Evolutionary conservation across 352 stramenopile genomes (phyloP), one percentile per base, ranked within the genome.

Genomic region (Globisporangium cederbergense): DNA sequence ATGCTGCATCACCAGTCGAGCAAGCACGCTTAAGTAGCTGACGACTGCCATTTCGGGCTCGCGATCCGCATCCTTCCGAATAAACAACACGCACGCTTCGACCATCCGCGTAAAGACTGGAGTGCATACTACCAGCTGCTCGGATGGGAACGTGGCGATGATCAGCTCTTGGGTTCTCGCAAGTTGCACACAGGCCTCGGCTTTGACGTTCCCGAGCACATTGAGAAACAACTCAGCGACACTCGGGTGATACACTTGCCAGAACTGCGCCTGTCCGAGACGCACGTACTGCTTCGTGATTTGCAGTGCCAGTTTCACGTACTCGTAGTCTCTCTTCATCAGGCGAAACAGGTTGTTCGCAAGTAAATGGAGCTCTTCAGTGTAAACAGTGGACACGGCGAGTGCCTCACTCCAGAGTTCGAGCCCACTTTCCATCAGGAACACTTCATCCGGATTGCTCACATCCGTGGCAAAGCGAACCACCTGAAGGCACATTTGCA

Each of bases 361-460:
- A 0, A 94, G 77, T 20, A 69, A 13, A 49, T 95, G 86, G 1
- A 95, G 75, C 49, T 86, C 74, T 59, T 89, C 77, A 0, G 74
- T 84, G 72, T 96, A 95, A 14, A 67, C 56, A 1, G 69, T 71
- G 1, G 73, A 73, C 49, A 88, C 73, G 16, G 77, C 68, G 9
- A 90, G 68, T 10, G 78, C 76, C 55, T 86, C 73, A 34, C 66
- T 76, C 88, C 88, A 95, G 4, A 95, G 68, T 53, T 89, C 81
- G 18, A 95, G 60, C 1, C 86, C 88, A 65, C 71, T 88, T 55
- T 96, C 86, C 83, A 96, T 94, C 14, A 95, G 71, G 47, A 91
- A 95, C 25, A 96, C 82, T 58, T 91, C 76, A 52, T 96, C 85
- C 8, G 86, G 83, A 55, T 96, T 91, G 58, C 75, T 77, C 40